Conservation (phyloP, 1,139 yeast genomes). For the Hanseniaspora gamundiae region DNA sequence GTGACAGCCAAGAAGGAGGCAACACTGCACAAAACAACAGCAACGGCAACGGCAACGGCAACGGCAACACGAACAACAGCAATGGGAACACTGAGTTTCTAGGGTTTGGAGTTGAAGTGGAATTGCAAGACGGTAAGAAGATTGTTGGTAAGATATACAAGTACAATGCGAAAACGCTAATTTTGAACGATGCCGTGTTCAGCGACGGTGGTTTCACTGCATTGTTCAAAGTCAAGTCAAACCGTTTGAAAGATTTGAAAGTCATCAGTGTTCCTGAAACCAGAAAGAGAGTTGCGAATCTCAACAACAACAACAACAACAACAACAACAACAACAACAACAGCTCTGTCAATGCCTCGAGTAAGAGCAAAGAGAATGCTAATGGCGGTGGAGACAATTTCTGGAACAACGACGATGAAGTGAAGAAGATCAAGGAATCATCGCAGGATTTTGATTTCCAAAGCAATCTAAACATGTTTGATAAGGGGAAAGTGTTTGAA, state of each 20-base stretch:
- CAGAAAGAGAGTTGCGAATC: conserved; percentile 8
- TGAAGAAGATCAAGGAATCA: conserved; percentile 32
- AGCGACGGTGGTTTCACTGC: conserved; percentile 25
- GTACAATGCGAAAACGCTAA: conserved; percentile 22
- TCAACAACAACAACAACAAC: conserved; percentile 7
- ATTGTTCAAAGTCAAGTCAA: conserved; percentile 24
- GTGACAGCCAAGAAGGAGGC: background rate
- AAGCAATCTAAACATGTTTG: conserved; percentile 71
- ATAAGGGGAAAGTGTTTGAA: conserved; percentile 68
- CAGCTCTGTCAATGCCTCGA: conserved; percentile 6
- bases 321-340: conserved; percentile 8
- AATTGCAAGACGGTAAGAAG: conserved; percentile 24
- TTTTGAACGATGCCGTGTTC: conserved; percentile 22
- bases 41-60: background rate
- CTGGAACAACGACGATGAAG: conserved; percentile 44
- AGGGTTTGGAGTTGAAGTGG: conserved; percentile 24
- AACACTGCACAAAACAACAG: no score
- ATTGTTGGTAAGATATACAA: conserved; percentile 23
- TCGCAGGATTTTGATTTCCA: conserved; percentile 77
- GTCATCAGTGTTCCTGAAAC: conserved; percentile 24
- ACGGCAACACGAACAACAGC: background rate
- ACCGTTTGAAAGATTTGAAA: conserved; percentile 25
- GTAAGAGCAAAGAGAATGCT: background rate
- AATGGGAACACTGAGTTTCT: conserved; percentile 13
- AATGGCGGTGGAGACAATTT: conserved; percentile 23